A percentile compares a stretch with the other conserved stretches of the same genome.
Conservation (phyloP, 2,329 filamentous ascomycete species). For the Colletotrichum sp. region DNA sequence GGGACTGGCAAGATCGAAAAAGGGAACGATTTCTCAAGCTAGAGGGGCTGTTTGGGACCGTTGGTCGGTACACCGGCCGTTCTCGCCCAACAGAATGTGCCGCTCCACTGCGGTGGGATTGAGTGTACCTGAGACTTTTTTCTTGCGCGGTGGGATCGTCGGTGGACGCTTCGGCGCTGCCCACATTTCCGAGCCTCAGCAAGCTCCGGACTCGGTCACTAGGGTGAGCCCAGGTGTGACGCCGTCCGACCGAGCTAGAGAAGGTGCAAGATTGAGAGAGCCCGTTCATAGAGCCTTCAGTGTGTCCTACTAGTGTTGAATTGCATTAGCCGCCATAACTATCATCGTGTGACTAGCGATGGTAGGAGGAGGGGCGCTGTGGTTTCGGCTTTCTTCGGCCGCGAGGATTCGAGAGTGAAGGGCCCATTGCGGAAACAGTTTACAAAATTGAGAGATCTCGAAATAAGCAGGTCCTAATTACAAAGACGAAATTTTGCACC, state of each 20-base stretch:
- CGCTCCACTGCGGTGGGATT: neutral
- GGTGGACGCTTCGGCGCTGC: neutral
- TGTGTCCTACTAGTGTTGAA: neutral
- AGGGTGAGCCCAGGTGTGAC: neutral
- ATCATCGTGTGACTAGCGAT: neutral
- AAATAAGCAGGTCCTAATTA: neutral
- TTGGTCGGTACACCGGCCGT: neutral
- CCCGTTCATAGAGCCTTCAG: neutral
- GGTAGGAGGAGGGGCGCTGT: neutral
- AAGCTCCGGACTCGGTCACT: constrained; percentile 11
- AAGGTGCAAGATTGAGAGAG: neutral
- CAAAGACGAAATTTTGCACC: neutral
- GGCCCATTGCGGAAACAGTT: neutral
- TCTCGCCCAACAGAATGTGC: constrained; percentile 11
- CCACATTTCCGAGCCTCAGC: constrained; percentile 9
- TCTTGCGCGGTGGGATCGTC: neutral
- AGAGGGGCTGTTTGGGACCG: neutral
- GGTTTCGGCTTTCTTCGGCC: neutral
- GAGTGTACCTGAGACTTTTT: neutral
- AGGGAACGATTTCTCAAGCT: neutral
- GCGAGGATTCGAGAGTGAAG: neutral
- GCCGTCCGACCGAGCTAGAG: neutral
- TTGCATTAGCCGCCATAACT: neutral
- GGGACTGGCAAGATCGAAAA: neutral
- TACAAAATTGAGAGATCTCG: neutral